Evolutionary conservation across 371 early-diverging fungal species (phyloP).

Genomic region (Mucor lusitanicus): DNA sequence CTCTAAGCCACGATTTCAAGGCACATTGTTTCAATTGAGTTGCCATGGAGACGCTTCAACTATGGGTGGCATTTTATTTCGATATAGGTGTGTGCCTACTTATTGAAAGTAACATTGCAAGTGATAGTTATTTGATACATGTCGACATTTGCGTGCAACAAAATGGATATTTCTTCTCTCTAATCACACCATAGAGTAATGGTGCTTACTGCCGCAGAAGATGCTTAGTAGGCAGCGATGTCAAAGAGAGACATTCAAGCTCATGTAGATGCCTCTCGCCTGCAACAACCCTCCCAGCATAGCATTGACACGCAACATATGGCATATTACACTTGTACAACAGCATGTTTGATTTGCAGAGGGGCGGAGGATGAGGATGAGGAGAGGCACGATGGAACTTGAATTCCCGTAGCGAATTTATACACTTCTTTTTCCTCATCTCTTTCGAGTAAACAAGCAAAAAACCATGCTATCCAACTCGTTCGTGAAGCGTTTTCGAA

Average conservation of each 20-base stretch:
- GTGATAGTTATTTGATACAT: neutral
- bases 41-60: neutral
- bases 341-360: neutral
- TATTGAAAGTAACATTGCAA: too few species aligned
- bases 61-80: neutral
- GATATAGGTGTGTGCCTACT: too few species aligned
- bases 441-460: neutral
- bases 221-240: neutral
- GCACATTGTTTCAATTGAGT: neutral
- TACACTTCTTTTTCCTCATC: neutral
- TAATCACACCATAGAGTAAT: neutral
- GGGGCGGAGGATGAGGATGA: neutral
- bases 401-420: neutral
- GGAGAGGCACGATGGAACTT: neutral
- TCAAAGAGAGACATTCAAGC: too few species aligned
- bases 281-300: neutral
- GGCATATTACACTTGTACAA: neutral
- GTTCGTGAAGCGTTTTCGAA: slow-evolving; percentile 55
- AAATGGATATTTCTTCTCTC: neutral
- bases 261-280: too few species aligned
- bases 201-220: neutral
- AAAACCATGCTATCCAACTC: slow-evolving; percentile 35
- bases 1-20: neutral
- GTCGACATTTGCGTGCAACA: neutral
- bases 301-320: neutral